A percentile compares a stretch with the other conserved stretches of the same genome.
Evolutionary conservation across 2,329 filamentous ascomycete species (phyloP).

Genomic region (Pyrenophora tritici-repentis): DNA sequence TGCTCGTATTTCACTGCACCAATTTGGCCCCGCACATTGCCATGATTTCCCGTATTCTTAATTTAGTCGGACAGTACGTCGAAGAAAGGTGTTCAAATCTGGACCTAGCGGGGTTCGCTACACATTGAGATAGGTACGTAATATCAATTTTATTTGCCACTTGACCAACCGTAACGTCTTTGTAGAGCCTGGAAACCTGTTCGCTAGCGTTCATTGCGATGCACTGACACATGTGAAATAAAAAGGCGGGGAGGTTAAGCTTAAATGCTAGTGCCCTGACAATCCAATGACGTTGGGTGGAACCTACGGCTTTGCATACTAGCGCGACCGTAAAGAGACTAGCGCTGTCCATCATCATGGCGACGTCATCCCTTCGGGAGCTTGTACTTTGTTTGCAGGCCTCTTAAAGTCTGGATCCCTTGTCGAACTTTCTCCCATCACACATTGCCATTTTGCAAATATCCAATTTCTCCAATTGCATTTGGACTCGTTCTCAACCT

Average conservation of each 20-base stretch:
- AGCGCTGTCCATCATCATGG: slow-evolving; percentile 18
- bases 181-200: slow-evolving; percentile 3
- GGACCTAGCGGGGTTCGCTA: no score
- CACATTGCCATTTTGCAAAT: slow-evolving; percentile 6
- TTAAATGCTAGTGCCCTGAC: slow-evolving; percentile 7
- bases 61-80: no score
- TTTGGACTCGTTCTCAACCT: not conserved
- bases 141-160: not conserved
- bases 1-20: no score
- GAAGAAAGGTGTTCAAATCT: no score
- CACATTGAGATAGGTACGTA: not conserved
- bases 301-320: not conserved
- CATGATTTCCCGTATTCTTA: no score
- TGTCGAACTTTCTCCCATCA: not conserved
- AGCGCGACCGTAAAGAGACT: not conserved
- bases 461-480: slow-evolving; percentile 11
- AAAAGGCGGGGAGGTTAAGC: slow-evolving; percentile 12
- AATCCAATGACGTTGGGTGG: slow-evolving; percentile 10
- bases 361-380: slow-evolving; percentile 11
- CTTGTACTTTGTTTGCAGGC: slow-evolving; percentile 5
- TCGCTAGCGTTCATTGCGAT: not conserved
- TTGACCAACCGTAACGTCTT: not conserved
- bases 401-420: slow-evolving; percentile 13
- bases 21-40: no score
- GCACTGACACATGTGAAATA: not conserved